Percentiles rank a stretch among this genome's conserved stretches.
Evolutionary conservation across 139 green algal genomes (phyloP).

Genomic region (Tetradesmus obliquus): DNA sequence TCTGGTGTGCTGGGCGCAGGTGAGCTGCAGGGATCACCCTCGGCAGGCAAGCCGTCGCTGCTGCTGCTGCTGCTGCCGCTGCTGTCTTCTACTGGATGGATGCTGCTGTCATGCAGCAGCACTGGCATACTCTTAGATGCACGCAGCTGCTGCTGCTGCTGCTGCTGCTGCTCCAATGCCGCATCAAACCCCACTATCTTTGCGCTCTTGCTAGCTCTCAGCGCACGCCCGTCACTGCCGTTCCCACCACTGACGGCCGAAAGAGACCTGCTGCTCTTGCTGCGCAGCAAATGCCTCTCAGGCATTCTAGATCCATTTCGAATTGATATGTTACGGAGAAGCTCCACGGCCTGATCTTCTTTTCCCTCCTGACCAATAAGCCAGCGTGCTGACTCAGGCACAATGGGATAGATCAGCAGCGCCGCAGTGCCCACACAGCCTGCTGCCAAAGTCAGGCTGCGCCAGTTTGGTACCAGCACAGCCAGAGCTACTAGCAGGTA

Average conservation of each 20-base stretch:
- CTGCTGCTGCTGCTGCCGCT: neutral
- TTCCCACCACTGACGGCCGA: too few species aligned
- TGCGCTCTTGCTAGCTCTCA: neutral
- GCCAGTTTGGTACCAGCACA: conserved; percentile 2
- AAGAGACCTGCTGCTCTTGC: neutral
- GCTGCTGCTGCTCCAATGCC: neutral
- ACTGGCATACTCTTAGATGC: neutral
- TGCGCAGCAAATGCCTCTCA: neutral
- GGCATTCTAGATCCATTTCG: conserved; percentile 1
- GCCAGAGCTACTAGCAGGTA: neutral
- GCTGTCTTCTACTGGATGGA: neutral
- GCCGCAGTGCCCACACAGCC: neutral
- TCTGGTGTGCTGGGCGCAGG: neutral
- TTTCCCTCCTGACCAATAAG: neutral
- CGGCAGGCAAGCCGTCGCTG: neutral
- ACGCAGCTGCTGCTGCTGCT: neutral
- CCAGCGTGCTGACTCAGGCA: conserved; percentile 25
- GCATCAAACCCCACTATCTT: neutral
- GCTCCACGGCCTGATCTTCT: neutral
- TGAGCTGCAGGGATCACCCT: neutral
- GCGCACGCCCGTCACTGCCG: neutral
- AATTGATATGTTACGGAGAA: neutral
- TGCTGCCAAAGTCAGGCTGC: neutral
- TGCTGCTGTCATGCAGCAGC: neutral
- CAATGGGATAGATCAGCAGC: neutral